phyloP scores from a whole-genome alignment of 1,284 basidiomycete species.

The Melampsora americana region DNA sequence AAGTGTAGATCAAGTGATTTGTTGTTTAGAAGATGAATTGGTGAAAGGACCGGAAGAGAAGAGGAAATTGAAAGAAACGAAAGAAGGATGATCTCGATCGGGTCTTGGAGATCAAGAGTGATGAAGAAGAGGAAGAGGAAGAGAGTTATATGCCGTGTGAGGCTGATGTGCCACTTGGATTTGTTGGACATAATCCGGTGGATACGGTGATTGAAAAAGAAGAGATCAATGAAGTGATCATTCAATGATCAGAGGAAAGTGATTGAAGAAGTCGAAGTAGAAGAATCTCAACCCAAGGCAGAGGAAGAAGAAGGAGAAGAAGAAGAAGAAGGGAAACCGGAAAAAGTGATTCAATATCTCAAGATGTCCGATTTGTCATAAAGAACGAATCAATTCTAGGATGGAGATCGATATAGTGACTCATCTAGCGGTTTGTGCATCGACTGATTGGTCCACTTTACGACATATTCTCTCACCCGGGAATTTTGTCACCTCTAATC shows the following conservation, averaged over 20 bases:
- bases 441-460: constrained; percentile 86
- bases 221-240: background rate
- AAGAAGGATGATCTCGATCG: background rate
- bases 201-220: constrained; percentile 4
- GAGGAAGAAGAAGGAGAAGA: background rate
- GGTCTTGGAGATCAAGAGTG: background rate
- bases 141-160: background rate
- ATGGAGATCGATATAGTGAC: constrained; percentile 73
- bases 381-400: constrained; percentile 75
- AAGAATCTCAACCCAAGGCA: too few relatives aligned
- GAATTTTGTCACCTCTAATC: constrained; percentile 91
- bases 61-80: constrained; percentile 14
- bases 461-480: constrained; percentile 68
- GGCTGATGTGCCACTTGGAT: constrained; percentile 2
- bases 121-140: background rate
- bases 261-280: background rate
- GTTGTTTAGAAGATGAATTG: constrained; percentile 72
- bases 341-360: constrained; percentile 92
- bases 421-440: constrained; percentile 75
- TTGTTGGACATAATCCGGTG: constrained; percentile 27
- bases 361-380: constrained; percentile 88
- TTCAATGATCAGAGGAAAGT: background rate
- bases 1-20: constrained; percentile 72
- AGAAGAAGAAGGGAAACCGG: constrained; percentile 51
- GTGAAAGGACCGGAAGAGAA: constrained; percentile 18